Percentiles rank a stretch among this genome's conserved stretches.
Conservation (phyloP, 1,139 yeast genomes). For the Candida sp. region DNA sequence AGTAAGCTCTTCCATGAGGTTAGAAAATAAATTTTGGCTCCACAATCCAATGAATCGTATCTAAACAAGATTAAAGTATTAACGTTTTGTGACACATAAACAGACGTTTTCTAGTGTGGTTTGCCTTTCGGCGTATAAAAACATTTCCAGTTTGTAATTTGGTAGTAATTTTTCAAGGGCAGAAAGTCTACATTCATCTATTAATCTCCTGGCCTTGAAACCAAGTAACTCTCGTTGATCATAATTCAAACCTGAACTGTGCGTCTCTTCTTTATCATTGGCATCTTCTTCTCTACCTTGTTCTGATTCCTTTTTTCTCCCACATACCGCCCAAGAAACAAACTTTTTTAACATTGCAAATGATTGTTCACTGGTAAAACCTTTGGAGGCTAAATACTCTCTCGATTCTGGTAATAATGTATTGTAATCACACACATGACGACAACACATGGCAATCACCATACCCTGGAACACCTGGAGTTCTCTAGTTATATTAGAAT, state of each 20-base stretch:
- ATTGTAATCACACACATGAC: constrained; percentile 71
- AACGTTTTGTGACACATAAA: constrained; percentile 21
- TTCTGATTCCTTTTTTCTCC: constrained; percentile 39
- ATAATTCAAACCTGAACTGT: constrained; percentile 38
- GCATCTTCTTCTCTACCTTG: constrained; percentile 18
- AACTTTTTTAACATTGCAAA: constrained; percentile 58
- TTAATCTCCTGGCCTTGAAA: constrained; percentile 59
- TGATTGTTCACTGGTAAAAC: constrained; percentile 28
- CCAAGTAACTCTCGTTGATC: constrained; percentile 58
- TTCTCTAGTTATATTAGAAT: constrained; percentile 25
- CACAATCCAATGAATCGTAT: too few relatives aligned
- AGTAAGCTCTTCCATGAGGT: too few relatives aligned
- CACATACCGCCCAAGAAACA: constrained; percentile 89
- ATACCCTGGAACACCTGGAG: constrained; percentile 44
- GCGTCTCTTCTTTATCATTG: constrained; percentile 21
- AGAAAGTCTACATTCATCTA: constrained; percentile 52
- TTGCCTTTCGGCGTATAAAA: constrained; percentile 54
- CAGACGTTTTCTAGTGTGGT: constrained; percentile 75
- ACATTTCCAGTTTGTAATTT: constrained; percentile 41
- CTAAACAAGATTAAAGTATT: neutral
- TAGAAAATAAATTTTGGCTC: too few relatives aligned
- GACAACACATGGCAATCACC: constrained; percentile 90
- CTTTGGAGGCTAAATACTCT: constrained; percentile 31
- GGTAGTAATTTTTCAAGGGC: constrained; percentile 39
- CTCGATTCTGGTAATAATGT: constrained; percentile 52